Evolutionary conservation across 495 filamentous ascomycete species (phyloP).

Genomic region (Polyplosphaeria fusca): DNA sequence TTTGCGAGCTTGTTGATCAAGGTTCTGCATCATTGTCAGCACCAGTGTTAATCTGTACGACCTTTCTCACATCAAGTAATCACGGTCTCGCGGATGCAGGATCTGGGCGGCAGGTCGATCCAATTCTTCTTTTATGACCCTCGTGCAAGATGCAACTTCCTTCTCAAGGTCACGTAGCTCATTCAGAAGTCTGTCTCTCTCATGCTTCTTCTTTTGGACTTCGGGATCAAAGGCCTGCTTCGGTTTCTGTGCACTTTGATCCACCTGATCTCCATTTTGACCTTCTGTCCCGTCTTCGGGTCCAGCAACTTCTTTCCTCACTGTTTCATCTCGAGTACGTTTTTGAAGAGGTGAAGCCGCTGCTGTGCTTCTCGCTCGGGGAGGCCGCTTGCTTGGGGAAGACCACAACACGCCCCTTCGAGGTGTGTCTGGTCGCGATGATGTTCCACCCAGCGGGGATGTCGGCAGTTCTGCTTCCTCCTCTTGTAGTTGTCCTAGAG

Average conservation of each 20-base stretch:
- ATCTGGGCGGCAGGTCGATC: too few relatives aligned
- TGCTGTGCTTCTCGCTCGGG: slow-evolving; percentile 11
- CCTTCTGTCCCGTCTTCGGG: too few relatives aligned
- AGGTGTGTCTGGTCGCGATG: slow-evolving; percentile 20
- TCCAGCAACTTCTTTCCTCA: too few relatives aligned
- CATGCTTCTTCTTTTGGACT: slow-evolving; percentile 24
- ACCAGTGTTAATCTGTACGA: too few relatives aligned
- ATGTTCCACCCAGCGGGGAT: slow-evolving; percentile 7
- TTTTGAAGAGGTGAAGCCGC: too few relatives aligned
- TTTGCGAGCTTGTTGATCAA: slow-evolving; percentile 24
- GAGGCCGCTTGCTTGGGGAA: slow-evolving; percentile 32
- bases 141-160: slow-evolving; percentile 12
- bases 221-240: slow-evolving; percentile 10
- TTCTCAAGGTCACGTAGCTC: slow-evolving; percentile 16
- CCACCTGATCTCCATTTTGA: too few relatives aligned
- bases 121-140: slow-evolving; percentile 12
- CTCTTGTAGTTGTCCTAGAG: slow-evolving; percentile 3
- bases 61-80: too few relatives aligned
- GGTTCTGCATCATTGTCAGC: slow-evolving; percentile 3
- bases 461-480: slow-evolving; percentile 30
- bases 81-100: too few relatives aligned
- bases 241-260: too few relatives aligned
- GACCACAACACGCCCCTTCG: slow-evolving; percentile 30
- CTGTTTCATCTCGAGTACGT: too few relatives aligned
- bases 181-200: slow-evolving; percentile 18